Conservation (phyloP, 441 rosid genomes). For the Euphorbia corollata region DNA sequence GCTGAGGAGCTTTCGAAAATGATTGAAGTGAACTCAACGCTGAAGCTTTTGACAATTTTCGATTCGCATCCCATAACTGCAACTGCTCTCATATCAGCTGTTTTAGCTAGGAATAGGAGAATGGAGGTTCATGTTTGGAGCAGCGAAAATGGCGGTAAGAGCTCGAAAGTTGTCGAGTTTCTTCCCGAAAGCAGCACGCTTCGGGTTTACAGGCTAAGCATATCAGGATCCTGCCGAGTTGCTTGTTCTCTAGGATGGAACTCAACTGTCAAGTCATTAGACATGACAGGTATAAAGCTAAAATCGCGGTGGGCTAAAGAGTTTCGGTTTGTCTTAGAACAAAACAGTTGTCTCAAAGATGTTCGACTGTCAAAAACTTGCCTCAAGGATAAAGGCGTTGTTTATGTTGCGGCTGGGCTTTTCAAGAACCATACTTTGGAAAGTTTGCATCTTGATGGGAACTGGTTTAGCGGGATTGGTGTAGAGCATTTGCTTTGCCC, state of each 20-base stretch:
- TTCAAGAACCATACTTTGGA: constrained; percentile 72
- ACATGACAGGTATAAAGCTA: constrained; percentile 65
- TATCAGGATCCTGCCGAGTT: constrained; percentile 72
- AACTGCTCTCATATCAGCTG: constrained; percentile 74
- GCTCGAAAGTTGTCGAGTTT: constrained; percentile 73
- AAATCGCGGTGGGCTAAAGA: constrained; percentile 82
- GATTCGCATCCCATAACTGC: constrained; percentile 64
- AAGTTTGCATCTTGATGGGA: constrained; percentile 68
- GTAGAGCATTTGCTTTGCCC: constrained; percentile 81
- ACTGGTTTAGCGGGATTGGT: constrained; percentile 65
- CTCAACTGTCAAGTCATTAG: constrained; percentile 65
- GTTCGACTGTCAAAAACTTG: constrained; percentile 66
- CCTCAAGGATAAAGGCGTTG: constrained; percentile 77
- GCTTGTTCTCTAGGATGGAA: constrained; percentile 75
- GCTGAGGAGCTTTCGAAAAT: constrained; percentile 89
- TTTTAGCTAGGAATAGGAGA: constrained; percentile 64
- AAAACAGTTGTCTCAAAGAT: constrained; percentile 62
- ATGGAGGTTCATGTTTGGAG: constrained; percentile 89
- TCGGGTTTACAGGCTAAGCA: constrained; percentile 54
- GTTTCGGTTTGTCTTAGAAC: constrained; percentile 76
- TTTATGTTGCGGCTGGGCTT: constrained; percentile 80
- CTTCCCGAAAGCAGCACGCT: constrained; percentile 59
- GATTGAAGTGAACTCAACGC: constrained; percentile 77
- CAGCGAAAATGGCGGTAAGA: constrained; percentile 49
- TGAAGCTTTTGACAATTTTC: constrained; percentile 64